Evolutionary conservation across 83 land plant genomes (phyloP).

Genomic region (Isoetes engelmannii): DNA sequence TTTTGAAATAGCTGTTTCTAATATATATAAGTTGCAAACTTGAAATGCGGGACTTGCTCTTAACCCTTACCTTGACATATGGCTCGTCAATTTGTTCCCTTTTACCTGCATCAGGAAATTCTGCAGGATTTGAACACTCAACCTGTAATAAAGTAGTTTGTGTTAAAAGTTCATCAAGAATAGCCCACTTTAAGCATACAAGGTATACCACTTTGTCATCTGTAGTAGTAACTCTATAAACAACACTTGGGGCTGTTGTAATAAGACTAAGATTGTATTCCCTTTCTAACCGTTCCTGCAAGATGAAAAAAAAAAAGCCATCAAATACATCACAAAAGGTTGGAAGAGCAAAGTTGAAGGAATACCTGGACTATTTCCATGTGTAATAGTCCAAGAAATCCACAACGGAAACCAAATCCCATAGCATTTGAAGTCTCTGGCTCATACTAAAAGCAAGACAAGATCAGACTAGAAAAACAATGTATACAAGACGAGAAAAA

Average conservation of each 20-base stretch:
- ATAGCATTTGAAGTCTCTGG: slow-evolving; percentile 95
- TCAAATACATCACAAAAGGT: neutral
- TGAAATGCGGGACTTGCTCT: too few species aligned
- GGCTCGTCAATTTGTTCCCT: slow-evolving; percentile 84
- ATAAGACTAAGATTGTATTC: slow-evolving; percentile 84
- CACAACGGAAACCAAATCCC: slow-evolving; percentile 99
- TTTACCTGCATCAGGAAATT: slow-evolving; percentile 78
- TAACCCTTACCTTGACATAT: slow-evolving; percentile 60
- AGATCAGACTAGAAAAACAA: neutral
- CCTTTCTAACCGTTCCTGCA: slow-evolving; percentile 96
- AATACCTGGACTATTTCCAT: slow-evolving; percentile 99
- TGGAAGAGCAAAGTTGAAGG: too few species aligned
- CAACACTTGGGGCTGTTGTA: slow-evolving; percentile 99
- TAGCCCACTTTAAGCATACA: neutral
- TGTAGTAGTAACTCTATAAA: slow-evolving; percentile 61
- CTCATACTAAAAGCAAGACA: slow-evolving; percentile 61
- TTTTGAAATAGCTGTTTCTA: neutral
- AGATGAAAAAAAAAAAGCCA: too few species aligned
- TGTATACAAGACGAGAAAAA: too few species aligned
- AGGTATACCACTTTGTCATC: slow-evolving; percentile 63
- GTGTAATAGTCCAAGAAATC: slow-evolving; percentile 91
- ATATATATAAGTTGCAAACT: neutral
- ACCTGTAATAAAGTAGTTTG: slow-evolving; percentile 35
- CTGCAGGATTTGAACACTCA: slow-evolving; percentile 93
- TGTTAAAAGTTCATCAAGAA: slow-evolving; percentile 4